Evolutionary conservation across 176 grass and related monocot genomes (phyloP), one percentile per base, ranked within the genome.

Genomic region (Oryza meyeriana): DNA sequence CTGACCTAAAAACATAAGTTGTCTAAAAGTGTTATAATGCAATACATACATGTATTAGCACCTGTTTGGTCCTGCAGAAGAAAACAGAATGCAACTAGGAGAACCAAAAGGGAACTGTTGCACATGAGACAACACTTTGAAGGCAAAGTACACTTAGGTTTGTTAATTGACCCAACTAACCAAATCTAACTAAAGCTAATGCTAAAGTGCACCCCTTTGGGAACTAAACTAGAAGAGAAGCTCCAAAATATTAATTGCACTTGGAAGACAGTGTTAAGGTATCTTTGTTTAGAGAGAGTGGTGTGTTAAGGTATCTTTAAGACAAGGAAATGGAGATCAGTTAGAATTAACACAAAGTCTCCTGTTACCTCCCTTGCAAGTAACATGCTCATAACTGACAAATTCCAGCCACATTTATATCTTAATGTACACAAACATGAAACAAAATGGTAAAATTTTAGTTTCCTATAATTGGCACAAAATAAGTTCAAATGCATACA

Each of bases 281-380:
- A 32, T 68, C 18, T 75, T 86, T 28, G 17, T 85, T 85, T 79
- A 62, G 22, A 35, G 13, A 27, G 12, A 13, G 16, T 29, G 40
- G 8, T 58, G 72, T 45, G 69, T 86, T 86, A 86, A 75, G 69
- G 83, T 79, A 35, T 72, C 85, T 87, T 87, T 20, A 87, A 59
- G 85, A 61, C 61, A 76, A 16, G 77, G 48, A 34, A 74, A 86
- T 41, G 9, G 55, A 10, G 45, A n/a, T 69, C 27, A 62, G 44
- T 24, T 44, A 68, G 34, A 81, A 18, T 32, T 73, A 73, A 69
- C 42, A 32, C 35, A 25, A 77, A 62, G 71, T 34, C 36, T 47
- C 35, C 72, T 48, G 64, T 76, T 81, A 39, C 36, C 71, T 87
- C 63, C 27, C 78, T 81, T 81, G 50, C 63, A 87, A 81, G 85